Conservation (phyloP, 2,329 filamentous ascomycete genomes). For the Stagonosporopsis rhizophila region DNA sequence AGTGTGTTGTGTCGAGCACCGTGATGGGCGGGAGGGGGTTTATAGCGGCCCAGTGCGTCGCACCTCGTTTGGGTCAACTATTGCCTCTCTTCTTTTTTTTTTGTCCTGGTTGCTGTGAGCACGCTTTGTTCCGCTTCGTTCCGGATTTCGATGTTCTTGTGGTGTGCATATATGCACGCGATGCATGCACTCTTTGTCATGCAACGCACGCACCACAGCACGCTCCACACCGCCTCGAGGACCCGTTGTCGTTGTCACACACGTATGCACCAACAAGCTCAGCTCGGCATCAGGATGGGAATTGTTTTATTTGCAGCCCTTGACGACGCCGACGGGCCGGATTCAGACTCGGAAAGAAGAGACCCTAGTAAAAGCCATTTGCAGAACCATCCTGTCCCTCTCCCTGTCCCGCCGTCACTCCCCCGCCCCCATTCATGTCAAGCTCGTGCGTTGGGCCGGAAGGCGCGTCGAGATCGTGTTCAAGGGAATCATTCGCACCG, state of each 20-base stretch:
- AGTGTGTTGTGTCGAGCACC: slow-evolving; percentile 18
- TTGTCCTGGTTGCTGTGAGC: too few relatives aligned
- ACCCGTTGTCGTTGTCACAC: not conserved
- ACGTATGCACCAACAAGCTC: not conserved
- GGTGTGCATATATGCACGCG: too few relatives aligned
- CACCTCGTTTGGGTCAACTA: not conserved
- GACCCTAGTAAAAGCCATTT: slow-evolving; percentile 34
- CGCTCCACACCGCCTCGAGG: not conserved
- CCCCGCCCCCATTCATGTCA: slow-evolving; percentile 19
- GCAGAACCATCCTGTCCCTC: slow-evolving; percentile 31
- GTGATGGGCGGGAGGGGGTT: slow-evolving; percentile 8
- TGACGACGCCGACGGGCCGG: slow-evolving; percentile 24
- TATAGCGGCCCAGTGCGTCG: not conserved
- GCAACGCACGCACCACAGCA: too few relatives aligned
- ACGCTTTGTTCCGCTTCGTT: too few relatives aligned
- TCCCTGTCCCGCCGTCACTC: slow-evolving; percentile 26
- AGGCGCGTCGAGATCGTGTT: slow-evolving; percentile 25
- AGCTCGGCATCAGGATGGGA: slow-evolving; percentile 31
- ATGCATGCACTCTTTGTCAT: too few relatives aligned
- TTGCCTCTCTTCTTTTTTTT: too few relatives aligned
- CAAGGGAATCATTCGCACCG: slow-evolving; percentile 39
- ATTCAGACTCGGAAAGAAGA: slow-evolving; percentile 22
- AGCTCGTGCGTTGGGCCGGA: slow-evolving; percentile 24
- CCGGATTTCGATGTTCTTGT: too few relatives aligned
- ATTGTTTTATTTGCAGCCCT: slow-evolving; percentile 35